Percentiles rank a stretch among this genome's conserved stretches.
These are phyloP conservation scores for Calonectria pseudoturangicola DNA, from an alignment of 2,329 filamentous ascomycete species.

Conservation along the genomic window DNA sequence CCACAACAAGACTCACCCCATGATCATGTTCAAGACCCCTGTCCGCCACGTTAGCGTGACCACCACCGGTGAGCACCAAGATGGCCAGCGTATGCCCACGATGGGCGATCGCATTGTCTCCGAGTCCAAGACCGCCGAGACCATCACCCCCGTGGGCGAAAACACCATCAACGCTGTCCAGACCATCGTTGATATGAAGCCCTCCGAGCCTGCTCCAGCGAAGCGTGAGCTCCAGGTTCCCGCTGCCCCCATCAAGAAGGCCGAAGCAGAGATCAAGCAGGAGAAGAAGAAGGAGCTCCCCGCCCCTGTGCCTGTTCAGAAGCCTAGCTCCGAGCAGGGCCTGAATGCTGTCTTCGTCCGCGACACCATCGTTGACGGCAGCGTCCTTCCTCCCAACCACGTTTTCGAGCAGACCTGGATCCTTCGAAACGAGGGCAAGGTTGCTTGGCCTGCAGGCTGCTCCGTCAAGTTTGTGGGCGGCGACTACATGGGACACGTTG, in stretches of 20 bases:
- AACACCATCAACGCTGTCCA: constrained; percentile 74
- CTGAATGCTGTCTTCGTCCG: constrained; percentile 80
- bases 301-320: constrained; percentile 21
- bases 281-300: constrained; percentile 43
- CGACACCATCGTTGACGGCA: constrained; percentile 88
- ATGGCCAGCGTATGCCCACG: constrained; percentile 77
- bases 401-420: constrained; percentile 95
- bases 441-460: constrained; percentile 91
- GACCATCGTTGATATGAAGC: constrained; percentile 77
- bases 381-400: constrained; percentile 79
- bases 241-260: constrained; percentile 46
- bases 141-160: constrained; percentile 64
- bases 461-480: constrained; percentile 94
- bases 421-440: constrained; percentile 87
- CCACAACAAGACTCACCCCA: constrained; percentile 96
- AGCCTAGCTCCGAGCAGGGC: constrained; percentile 54
- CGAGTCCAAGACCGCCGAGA: constrained; percentile 71
- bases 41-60: constrained; percentile 91
- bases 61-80: constrained; percentile 85
- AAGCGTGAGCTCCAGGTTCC: constrained; percentile 15
- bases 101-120: constrained; percentile 79
- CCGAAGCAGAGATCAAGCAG: constrained; percentile 49
- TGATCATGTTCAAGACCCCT: constrained; percentile 97
- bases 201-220: constrained; percentile 29
- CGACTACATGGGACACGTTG: constrained; percentile 96